Evolutionary conservation across 1,139 yeast species (phyloP).

Genomic region (Geotrichum fermentans): DNA sequence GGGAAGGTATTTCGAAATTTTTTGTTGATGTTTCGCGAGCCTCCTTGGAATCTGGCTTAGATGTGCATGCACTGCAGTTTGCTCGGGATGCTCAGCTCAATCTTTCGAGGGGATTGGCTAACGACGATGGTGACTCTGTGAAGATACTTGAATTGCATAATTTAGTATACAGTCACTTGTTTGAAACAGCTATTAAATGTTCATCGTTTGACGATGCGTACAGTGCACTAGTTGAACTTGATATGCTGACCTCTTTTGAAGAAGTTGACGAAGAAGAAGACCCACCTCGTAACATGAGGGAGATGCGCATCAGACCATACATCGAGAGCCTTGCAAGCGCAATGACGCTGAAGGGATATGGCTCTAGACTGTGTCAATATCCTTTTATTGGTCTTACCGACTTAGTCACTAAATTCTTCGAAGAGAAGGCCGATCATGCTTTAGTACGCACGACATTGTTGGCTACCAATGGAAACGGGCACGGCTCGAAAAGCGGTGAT

Average conservation of each 20-base stretch:
- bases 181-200: constrained; percentile 27
- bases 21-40: constrained; percentile 16
- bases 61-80: constrained; percentile 36
- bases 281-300: constrained; percentile 1
- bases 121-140: background rate
- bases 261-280: constrained; percentile 12
- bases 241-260: constrained; percentile 18
- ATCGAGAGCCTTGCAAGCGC: constrained; percentile 25
- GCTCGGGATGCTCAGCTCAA: constrained; percentile 20
- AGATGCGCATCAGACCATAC: constrained; percentile 8
- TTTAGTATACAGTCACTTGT: constrained; percentile 22
- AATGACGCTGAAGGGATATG: constrained; percentile 27
- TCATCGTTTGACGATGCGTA: constrained; percentile 33
- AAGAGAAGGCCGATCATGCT: constrained; percentile 3
- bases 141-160: constrained; percentile 2
- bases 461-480: background rate
- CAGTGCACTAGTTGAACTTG: constrained; percentile 31
- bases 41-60: constrained; percentile 41
- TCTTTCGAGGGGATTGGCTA: constrained; percentile 6
- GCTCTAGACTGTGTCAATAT: constrained; percentile 28
- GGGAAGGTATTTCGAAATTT: constrained; percentile 21
- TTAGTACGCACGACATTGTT: background rate
- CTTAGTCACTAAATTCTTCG: constrained; percentile 26
- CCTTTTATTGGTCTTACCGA: constrained; percentile 35
- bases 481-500: too few species aligned